Percentiles rank a stretch among this genome's conserved stretches.
phyloP scores from a whole-genome alignment of 768 basidiomycete genomes.

The Nidula microcarpa region DNA sequence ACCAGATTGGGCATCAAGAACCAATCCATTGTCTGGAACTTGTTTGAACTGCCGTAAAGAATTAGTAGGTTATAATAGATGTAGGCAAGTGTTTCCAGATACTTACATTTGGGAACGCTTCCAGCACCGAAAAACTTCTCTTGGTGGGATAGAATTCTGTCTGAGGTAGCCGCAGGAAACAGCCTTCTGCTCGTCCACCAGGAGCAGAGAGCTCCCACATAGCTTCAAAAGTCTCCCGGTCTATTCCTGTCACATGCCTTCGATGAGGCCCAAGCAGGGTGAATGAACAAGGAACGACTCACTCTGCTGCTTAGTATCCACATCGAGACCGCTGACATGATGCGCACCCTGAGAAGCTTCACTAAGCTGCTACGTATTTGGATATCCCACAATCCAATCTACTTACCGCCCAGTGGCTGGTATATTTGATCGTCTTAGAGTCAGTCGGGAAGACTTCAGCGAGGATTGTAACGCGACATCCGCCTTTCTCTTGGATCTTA shows the following conservation, averaged over 20 bases:
- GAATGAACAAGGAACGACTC: slow-evolving; percentile 1
- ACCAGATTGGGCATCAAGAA: slow-evolving; percentile 38
- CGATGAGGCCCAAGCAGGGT: not conserved
- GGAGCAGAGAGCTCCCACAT: slow-evolving; percentile 72
- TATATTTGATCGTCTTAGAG: slow-evolving; percentile 49
- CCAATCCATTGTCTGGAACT: slow-evolving; percentile 36
- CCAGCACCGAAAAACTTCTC: slow-evolving; percentile 11
- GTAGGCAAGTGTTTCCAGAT: not conserved
- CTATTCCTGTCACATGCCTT: slow-evolving; percentile 44
- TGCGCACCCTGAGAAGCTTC: slow-evolving; percentile 62
- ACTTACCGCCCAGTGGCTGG: slow-evolving; percentile 70
- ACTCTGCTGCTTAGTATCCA: slow-evolving; percentile 43
- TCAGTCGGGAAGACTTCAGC: slow-evolving; percentile 17
- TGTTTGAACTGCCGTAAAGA: slow-evolving; percentile 16
- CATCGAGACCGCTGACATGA: slow-evolving; percentile 60
- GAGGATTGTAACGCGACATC: slow-evolving; percentile 49
- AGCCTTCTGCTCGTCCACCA: slow-evolving; percentile 47
- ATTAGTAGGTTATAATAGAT: not conserved
- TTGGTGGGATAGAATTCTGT: slow-evolving; percentile 44
- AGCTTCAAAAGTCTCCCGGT: slow-evolving; percentile 62
- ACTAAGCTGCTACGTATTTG: not conserved
- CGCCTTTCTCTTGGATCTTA: slow-evolving; percentile 51
- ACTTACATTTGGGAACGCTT: slow-evolving; percentile 51
- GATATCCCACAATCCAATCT: not conserved
- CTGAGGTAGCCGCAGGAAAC: slow-evolving; percentile 62